These are phyloP conservation scores for Penicillium lagena DNA, from an alignment of 495 filamentous ascomycete species.

Conservation along the genomic window DNA sequence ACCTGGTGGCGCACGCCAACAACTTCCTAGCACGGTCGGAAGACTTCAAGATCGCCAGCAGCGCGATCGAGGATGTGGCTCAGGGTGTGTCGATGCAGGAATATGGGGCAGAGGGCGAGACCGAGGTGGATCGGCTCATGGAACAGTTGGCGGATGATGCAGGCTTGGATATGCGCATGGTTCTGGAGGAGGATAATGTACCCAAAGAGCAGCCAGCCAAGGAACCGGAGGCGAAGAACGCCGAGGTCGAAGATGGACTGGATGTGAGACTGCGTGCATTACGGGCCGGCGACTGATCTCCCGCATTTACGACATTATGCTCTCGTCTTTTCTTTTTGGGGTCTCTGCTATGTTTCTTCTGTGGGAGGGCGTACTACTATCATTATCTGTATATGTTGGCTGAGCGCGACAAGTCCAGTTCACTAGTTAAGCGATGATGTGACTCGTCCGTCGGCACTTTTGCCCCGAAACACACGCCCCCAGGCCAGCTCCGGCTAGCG, in stretches of 20 bases:
- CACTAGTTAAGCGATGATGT: background rate
- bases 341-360: background rate
- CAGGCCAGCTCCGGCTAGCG: no score
- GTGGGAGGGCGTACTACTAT: no score
- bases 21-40: constrained; percentile 41
- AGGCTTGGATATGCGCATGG: constrained; percentile 37
- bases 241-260: constrained; percentile 38
- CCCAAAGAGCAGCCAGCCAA: constrained; percentile 33
- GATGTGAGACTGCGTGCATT: constrained; percentile 36
- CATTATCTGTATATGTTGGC: no score
- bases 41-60: constrained; percentile 43
- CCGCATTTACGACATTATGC: no score
- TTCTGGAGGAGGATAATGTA: constrained; percentile 36
- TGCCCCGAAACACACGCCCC: no score
- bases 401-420: no score
- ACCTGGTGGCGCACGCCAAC: constrained; percentile 38
- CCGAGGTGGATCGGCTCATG: constrained; percentile 42
- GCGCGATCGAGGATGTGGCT: constrained; percentile 41
- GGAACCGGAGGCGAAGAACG: constrained; percentile 24
- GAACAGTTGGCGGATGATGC: constrained; percentile 44
- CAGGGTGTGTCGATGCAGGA: constrained; percentile 42
- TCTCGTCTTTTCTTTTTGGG: background rate
- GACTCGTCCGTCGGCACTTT: background rate
- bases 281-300: constrained; percentile 28
- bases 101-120: constrained; percentile 40